A percentile compares a stretch with the other conserved stretches of the same genome.
phyloP scores from a whole-genome alignment of 805 yeast species.

The Candida arabinofermentans region DNA sequence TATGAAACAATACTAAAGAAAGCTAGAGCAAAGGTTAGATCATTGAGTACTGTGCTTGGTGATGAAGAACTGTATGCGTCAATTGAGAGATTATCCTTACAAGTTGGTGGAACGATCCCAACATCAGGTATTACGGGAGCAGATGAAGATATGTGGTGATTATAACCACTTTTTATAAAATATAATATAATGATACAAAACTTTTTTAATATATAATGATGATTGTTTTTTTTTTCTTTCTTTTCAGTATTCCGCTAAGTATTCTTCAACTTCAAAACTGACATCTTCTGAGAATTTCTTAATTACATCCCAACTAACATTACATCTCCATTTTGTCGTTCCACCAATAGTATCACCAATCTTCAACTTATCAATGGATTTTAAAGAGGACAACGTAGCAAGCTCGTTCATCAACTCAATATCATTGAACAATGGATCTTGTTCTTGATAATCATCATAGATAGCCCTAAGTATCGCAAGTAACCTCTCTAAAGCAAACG shows the following conservation, averaged over 20 bases:
- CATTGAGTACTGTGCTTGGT: conserved; percentile 23
- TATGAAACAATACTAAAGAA: conserved; percentile 26
- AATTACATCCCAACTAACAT: conserved; percentile 64
- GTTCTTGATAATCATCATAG: conserved; percentile 39
- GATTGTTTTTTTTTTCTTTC: conserved; percentile 7
- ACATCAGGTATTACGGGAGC: conserved; percentile 16
- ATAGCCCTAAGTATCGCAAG: conserved; percentile 77
- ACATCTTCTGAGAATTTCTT: conserved; percentile 59
- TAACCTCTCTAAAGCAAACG: conserved; percentile 74
- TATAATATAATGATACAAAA: no score
- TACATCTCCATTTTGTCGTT: conserved; percentile 73
- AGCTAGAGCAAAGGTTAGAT: conserved; percentile 25
- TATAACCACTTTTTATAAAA: neutral
- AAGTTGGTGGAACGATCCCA: conserved; percentile 27
- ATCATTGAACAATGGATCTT: conserved; percentile 27
- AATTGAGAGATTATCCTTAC: conserved; percentile 17
- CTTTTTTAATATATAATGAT: conserved; percentile 5
- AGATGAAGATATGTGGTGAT: conserved; percentile 29
- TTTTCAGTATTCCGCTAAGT: conserved; percentile 32
- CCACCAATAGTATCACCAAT: conserved; percentile 50
- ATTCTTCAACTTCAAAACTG: conserved; percentile 61
- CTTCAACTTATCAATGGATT: conserved; percentile 25
- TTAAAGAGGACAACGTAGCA: conserved; percentile 33
- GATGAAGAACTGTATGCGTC: conserved; percentile 18
- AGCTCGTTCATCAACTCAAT: conserved; percentile 36